Evolutionary conservation across 1,284 basidiomycete genomes (phyloP).

Genomic region (Cutaneotrichosporon mucoides): DNA sequence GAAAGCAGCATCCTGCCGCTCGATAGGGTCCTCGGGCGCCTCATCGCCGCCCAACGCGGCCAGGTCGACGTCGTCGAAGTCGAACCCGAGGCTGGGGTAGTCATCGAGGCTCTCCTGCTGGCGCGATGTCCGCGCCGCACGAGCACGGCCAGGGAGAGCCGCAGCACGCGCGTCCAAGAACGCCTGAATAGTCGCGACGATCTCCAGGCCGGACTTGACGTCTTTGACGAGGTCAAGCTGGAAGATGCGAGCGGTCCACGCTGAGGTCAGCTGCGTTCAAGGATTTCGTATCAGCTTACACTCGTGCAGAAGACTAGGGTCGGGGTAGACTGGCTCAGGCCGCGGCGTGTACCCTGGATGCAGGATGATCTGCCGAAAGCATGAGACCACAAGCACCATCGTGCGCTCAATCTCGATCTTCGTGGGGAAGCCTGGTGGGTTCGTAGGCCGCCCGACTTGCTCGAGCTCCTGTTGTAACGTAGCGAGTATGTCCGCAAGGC

Average conservation of each 20-base stretch:
- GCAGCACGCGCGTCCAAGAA: constrained; percentile 62
- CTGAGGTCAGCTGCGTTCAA: constrained; percentile 52
- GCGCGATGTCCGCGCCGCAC: constrained; percentile 41
- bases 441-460: no score
- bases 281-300: no score
- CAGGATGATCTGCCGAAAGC: constrained; percentile 59
- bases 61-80: constrained; percentile 39
- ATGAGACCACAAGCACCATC: constrained; percentile 58
- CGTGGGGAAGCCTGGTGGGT: no score
- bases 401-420: constrained; percentile 45
- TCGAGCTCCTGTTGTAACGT: constrained; percentile 61
- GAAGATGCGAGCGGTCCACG: constrained; percentile 62
- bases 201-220: constrained; percentile 56
- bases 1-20: constrained; percentile 36
- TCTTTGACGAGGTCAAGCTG: constrained; percentile 55
- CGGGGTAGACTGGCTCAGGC: constrained; percentile 57
- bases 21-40: constrained; percentile 26
- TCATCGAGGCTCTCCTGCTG: constrained; percentile 69
- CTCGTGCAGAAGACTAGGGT: constrained; percentile 59
- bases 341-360: constrained; percentile 11
- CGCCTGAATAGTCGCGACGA: constrained; percentile 59
- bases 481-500: constrained; percentile 64
- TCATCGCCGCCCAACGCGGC: constrained; percentile 31
- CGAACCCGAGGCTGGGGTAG: constrained; percentile 44
- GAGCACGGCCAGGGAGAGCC: constrained; percentile 55